phyloP scores from a whole-genome alignment of 169 alveolate species.

The Cryptosporidium ubiquitum region DNA sequence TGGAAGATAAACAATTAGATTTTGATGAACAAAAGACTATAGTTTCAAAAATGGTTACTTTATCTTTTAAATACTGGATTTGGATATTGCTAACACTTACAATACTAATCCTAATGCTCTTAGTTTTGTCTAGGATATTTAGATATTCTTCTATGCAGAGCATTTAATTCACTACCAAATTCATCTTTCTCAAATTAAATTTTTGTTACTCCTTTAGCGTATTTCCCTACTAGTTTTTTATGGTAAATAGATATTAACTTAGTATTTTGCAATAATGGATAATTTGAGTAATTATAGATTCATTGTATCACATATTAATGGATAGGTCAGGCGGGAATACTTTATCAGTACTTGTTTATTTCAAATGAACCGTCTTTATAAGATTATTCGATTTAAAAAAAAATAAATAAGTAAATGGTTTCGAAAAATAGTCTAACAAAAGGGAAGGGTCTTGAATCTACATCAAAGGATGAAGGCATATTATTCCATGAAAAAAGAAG shows the following conservation, averaged over 20 bases:
- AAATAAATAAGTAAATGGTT: not conserved
- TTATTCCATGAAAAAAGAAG: not conserved
- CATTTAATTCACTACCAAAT: not conserved
- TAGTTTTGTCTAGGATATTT: not conserved
- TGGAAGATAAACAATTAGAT: not conserved
- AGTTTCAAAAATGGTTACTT: not conserved
- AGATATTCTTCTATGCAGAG: not conserved
- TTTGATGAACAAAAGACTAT: not conserved
- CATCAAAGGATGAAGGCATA: not conserved
- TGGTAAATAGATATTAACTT: not conserved
- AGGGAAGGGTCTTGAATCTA: not conserved
- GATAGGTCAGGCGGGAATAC: slow-evolving; percentile 24
- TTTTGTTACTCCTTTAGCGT: not conserved
- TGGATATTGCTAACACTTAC: not conserved
- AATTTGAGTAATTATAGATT: not conserved
- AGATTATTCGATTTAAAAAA: not conserved
- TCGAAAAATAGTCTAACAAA: not conserved
- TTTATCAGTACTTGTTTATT: not conserved
- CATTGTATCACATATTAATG: not conserved
- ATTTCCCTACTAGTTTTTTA: not conserved
- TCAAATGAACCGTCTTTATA: not conserved
- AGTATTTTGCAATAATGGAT: not conserved
- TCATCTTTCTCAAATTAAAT: not conserved
- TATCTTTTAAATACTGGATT: not conserved
- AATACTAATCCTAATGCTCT: not conserved